Conservation (phyloP, 306 rosid genomes). For the Calophaca sinica region DNA sequence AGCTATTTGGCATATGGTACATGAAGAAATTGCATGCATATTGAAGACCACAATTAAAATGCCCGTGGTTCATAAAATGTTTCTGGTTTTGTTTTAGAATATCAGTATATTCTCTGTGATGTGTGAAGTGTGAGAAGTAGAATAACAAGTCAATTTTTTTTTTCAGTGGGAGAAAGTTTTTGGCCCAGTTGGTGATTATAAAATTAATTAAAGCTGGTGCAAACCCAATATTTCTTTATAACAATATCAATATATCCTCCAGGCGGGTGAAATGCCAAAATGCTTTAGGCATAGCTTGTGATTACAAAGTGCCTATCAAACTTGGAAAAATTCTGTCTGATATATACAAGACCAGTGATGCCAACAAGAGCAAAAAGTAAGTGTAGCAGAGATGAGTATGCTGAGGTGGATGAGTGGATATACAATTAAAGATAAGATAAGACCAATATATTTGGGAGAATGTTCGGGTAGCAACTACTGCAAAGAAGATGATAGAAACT, state of each 20-base stretch:
- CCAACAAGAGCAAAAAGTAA: conserved; percentile 5
- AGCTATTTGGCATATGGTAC: conserved; percentile 21
- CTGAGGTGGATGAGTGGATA: not conserved
- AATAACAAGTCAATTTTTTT: not conserved
- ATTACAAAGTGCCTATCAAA: conserved; percentile 12
- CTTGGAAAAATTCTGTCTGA: not conserved
- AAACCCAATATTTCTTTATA: not conserved
- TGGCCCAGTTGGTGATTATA: conserved; percentile 23
- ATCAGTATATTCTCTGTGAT: conserved; percentile 33
- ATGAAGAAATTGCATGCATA: conserved; percentile 37
- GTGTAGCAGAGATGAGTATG: conserved; percentile 2
- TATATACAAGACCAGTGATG: not conserved
- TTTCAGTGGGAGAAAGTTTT: conserved; percentile 13
- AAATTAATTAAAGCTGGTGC: conserved; percentile 15
- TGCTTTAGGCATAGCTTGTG: conserved; percentile 6
- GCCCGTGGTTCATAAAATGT: conserved; percentile 26
- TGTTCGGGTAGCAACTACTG: not conserved
- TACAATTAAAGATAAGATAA: not conserved
- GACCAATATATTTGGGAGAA: conserved; percentile 8
- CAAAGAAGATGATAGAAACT: conserved; percentile 16
- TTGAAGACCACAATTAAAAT: conserved; percentile 29
- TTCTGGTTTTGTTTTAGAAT: conserved; percentile 31
- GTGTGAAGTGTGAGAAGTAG: not conserved
- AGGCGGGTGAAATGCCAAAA: conserved; percentile 7
- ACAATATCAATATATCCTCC: conserved; percentile 16